Base-by-base conservation (phyloP, 345 rosid genomes). In the Schrenkiella parvula region DNA sequence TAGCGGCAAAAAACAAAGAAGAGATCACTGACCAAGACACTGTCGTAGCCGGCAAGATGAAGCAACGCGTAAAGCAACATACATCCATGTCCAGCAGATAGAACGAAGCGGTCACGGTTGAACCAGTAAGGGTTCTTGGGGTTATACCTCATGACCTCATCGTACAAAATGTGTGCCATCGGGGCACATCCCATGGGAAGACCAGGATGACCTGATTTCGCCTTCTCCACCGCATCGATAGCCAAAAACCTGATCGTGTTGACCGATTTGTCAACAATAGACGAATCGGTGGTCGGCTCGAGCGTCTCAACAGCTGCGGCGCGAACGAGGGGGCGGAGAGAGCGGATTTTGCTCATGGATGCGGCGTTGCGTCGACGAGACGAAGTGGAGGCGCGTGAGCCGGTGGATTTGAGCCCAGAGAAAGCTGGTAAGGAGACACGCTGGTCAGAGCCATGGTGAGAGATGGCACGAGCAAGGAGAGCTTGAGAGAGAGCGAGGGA, bases 121-220 rank as follows among this genome's bases (percentile, higher is more conserved):
- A 95, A 95, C 99, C 99, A 95, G 64, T 92, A 90, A 1, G 99
- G 99, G 44, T 95, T 95, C 88, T 92, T 92, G 0, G 98, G 99
- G 77, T 95, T 95, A 48, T 89, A 95, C 74, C 86, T 88, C 99
- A 95, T 95, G n/a, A 92, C 75, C 79, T 95, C 99, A 55, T 95
- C 99, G 72, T 89, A 95, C 79, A 95, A 76, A 13, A 95, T 80
- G 80, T 95, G 99, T 18, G 97, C 99, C 87, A 92, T 76, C 44
- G 99, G 99, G 34, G 88, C 90, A 72, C 83, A 76, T 3, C 90
- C 88, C 73, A 86, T 74, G 2, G 88, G 85, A 69, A 86, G 71
- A 0, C 90, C 88, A 11, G 88, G 90, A 64, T 84, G 90, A 11
- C 88, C 90, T 3, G 86, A 80, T 3, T 84, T 82, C 4, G 88